Conservation (phyloP, 371 early-diverging fungal genomes). For the Apophysomyces sp. region DNA sequence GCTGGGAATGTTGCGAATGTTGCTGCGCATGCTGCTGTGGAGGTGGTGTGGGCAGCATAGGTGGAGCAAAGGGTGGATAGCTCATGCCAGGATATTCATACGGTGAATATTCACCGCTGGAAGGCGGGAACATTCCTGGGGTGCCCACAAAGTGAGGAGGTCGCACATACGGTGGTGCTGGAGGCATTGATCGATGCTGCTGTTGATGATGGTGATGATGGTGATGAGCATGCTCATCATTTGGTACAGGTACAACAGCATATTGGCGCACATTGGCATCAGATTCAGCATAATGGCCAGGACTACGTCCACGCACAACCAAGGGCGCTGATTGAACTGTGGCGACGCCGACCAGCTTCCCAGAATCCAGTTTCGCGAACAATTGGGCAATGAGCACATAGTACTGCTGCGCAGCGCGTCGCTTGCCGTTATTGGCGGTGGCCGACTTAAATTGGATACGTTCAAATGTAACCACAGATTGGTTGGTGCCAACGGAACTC, state of each 20-base stretch:
- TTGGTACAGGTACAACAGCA: background rate
- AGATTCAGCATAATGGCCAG: conserved; percentile 82
- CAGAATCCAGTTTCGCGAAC: conserved; percentile 62
- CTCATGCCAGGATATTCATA: conserved; percentile 29
- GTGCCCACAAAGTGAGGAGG: conserved; percentile 27
- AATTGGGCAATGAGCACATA: conserved; percentile 74
- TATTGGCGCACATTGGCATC: background rate
- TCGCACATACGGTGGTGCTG: conserved; percentile 22
- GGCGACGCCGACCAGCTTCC: conserved; percentile 60
- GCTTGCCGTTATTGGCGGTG: conserved; percentile 91
- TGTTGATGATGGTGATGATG: conserved; percentile 11
- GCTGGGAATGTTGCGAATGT: background rate
- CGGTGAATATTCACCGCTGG: conserved; percentile 19
- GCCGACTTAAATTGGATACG: conserved; percentile 95
- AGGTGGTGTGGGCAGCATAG: background rate
- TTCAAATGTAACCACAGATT: conserved; percentile 80
- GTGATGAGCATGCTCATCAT: conserved; percentile 35
- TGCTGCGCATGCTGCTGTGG: background rate
- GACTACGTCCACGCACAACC: conserved; percentile 92
- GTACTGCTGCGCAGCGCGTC: conserved; percentile 91
- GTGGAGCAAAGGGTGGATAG: conserved; percentile 20
- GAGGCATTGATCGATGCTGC: background rate
- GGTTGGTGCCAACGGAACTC: conserved; percentile 54
- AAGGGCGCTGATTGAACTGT: conserved; percentile 75
- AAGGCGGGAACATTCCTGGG: conserved; percentile 22